Base-by-base conservation (phyloP, 2,329 filamentous ascomycete genomes). In the Podosphaera xanthii region DNA sequence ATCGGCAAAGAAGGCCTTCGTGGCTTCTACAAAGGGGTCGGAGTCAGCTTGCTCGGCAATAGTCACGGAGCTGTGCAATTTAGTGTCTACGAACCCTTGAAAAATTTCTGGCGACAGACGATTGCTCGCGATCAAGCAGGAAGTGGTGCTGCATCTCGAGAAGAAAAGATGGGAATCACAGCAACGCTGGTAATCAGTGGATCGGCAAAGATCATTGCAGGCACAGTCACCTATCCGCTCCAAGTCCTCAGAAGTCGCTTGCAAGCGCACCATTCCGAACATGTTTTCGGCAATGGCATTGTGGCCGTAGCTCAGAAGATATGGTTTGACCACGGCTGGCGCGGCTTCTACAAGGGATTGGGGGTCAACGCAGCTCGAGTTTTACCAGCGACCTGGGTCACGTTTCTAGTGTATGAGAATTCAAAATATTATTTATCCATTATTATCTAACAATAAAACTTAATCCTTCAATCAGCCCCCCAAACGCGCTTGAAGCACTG, bases 391-490 rank as follows among this genome's bases (percentile, higher is more conserved):
- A 97, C 92, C 2, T 94, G 92, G 80, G 87, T 96, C 59, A 97
- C 91, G 1, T 97, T 98, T 69, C 72, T 98, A 66, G 90, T 97
- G 33, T 97, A 97, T 72, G 92, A 98, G 74, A 97, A 97, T 71
- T 83, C 85, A 61, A 89, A 85, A 72, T 81, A 79, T 64, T 83
- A 87, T 69, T 69, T 94, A 42, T 75, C 79, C 14, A 36, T 36
- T 10, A 8, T 48, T 50, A 22, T 33, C 9, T 50, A n/a, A 50
- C 36, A 40, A 40, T 40, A 6, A 10, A 40, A 40, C 36, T 40
- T 40, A 22, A 22, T 22, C 22, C 22, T 22, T 22, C 22, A 22
- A 22, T 22, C 22, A 22, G 22, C 22, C 22, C 22, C 22, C 22
- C 22, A 22, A 22, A 22, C 22, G 22, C 22, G 22, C 22, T 22